These are phyloP conservation scores for Phlebiopsis flavidoalba DNA, from an alignment of 768 basidiomycete genomes.

Conservation along the genomic window DNA sequence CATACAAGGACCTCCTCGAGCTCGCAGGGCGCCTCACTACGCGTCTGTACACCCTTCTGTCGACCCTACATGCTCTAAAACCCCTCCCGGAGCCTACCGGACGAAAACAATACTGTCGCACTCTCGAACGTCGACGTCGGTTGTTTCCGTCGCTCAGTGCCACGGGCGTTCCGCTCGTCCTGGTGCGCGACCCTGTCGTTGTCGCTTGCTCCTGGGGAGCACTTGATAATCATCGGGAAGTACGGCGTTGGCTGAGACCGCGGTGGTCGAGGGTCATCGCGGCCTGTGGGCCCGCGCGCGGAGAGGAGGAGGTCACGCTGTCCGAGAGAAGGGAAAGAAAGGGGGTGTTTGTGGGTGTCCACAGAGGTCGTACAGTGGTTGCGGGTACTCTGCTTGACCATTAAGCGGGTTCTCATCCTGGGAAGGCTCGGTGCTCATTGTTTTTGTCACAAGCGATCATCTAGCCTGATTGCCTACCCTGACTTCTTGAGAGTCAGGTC, in stretches of 20 bases:
- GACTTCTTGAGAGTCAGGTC: constrained; percentile 58
- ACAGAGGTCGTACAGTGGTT: constrained; percentile 90
- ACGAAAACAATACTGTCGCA: constrained; percentile 24
- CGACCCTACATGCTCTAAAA: constrained; percentile 74
- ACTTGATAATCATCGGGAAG: constrained; percentile 89
- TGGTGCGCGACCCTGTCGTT: constrained; percentile 72
- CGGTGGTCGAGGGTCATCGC: constrained; percentile 86
- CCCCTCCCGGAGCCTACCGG: constrained; percentile 38
- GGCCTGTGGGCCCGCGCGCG: constrained; percentile 79
- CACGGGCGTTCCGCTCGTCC: constrained; percentile 31
- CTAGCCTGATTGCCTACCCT: constrained; percentile 82
- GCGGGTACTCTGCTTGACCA: constrained; percentile 86
- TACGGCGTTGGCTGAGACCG: constrained; percentile 92
- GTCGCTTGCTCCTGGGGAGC: constrained; percentile 64
- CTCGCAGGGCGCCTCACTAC: constrained; percentile 91
- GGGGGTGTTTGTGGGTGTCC: constrained; percentile 83
- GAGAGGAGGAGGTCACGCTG: constrained; percentile 24
- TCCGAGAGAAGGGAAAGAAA: constrained; percentile 35
- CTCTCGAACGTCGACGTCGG: constrained; percentile 40
- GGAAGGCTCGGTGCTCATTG: not conserved
- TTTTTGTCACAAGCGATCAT: constrained; percentile 54
- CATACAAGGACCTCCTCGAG: constrained; percentile 92
- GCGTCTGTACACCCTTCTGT: constrained; percentile 82
- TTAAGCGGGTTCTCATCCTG: constrained; percentile 26
- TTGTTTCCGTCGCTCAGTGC: constrained; percentile 38